Percentiles rank a stretch among this genome's conserved stretches.
phyloP scores from a whole-genome alignment of 768 basidiomycete species.

The Rhodotorula kratochvilovae region DNA sequence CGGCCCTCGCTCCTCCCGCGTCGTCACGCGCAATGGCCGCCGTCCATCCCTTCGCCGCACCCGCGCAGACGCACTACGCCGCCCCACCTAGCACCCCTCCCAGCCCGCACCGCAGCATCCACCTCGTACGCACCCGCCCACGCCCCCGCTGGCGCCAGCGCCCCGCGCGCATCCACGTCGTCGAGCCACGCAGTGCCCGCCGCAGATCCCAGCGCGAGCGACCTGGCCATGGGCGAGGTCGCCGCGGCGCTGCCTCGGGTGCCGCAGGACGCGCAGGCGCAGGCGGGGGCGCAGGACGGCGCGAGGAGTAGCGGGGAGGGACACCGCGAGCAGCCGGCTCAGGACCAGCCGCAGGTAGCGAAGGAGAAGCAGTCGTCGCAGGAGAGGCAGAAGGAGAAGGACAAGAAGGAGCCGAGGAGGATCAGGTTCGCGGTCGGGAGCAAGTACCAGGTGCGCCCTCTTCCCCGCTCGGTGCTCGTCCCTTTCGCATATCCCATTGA shows the following conservation, averaged over 20 bases:
- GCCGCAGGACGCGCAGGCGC: background rate
- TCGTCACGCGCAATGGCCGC: background rate
- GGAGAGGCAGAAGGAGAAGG: background rate
- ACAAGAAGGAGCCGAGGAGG: conserved; percentile 26
- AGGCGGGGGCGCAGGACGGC: background rate
- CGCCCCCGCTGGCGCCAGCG: background rate
- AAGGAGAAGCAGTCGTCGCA: background rate
- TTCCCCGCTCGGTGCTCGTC: background rate
- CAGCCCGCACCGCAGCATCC: background rate
- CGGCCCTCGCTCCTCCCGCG: background rate
- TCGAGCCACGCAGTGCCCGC: too few relatives aligned
- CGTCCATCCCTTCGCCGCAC: background rate
- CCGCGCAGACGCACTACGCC: background rate
- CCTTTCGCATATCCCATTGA: too few relatives aligned
- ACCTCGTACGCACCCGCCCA: background rate
- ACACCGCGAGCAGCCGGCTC: background rate
- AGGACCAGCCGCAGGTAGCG: background rate
- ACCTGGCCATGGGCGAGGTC: background rate
- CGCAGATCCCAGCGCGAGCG: too few relatives aligned
- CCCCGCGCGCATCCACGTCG: background rate
- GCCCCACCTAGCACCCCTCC: background rate
- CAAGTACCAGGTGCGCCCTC: conserved; percentile 24
- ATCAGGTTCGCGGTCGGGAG: conserved; percentile 34
- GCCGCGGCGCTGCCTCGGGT: background rate
- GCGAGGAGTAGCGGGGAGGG: too few relatives aligned